Base-by-base conservation (phyloP, 73 alveolate species). In the Tetrahymena thermophila region DNA sequence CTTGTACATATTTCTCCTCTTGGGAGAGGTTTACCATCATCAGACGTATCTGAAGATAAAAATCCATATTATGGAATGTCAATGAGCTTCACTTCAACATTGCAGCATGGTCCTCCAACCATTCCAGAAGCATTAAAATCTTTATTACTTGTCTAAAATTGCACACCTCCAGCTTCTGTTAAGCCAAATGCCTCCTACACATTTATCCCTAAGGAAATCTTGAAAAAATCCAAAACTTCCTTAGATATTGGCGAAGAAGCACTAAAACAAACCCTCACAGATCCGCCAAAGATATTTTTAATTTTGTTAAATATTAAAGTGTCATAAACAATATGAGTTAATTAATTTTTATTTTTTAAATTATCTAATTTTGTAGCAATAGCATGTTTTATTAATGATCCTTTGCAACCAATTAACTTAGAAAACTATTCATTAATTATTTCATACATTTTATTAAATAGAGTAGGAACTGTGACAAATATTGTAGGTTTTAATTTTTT, bases 391-490 rank as follows among this genome's bases (percentile, higher is more conserved):
- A 96, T 96, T 40, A 98, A 84, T 37, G 94, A 95, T 85, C 96
- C 97, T 93, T 97, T 95, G 28, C 96, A 83, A 83, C 99, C 99
- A 37, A 97, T 94, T 71, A 94, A 85, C 93, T 96, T 95, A 38
- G 96, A 94, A 25, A 98, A 85, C 85, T 93, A 96, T 16, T 94
- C 96, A 94, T 98, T 94, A 34, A 99, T 98, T 93, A 95, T 97
- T 50, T 97, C 99, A 94, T 98, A 98, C 85, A 99, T 96, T 94
- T 99, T 97, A 42, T 96, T 97, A 89, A 96, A 97, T 21, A 99
- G 97, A 95, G 99, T 97, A 50, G 99, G 99, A 56, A 99, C 99
- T 23, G 99, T 94, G 10, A 98, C 98, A 96, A 99, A 98, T 31
- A 98, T 83, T 14, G 99, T 98, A 25, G 99, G 99, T 93, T 95